Evolutionary conservation across 345 rosid genomes (phyloP).

Genomic region (Schrenkiella parvula): DNA sequence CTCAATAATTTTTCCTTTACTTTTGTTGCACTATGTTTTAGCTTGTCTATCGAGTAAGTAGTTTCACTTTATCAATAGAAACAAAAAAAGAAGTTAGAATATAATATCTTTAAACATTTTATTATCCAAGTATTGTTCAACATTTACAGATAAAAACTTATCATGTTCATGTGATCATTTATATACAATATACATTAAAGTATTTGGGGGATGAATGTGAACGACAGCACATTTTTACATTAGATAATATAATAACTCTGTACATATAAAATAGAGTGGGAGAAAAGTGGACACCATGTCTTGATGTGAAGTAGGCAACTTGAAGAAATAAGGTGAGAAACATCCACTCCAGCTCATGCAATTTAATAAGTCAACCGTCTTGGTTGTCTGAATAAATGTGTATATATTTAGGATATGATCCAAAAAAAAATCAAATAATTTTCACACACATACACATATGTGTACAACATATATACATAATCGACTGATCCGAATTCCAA

Average conservation of each 20-base stretch:
- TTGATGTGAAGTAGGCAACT: slow-evolving; percentile 20
- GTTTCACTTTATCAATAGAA: neutral
- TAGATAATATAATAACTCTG: neutral
- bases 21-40: neutral
- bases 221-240: slow-evolving; percentile 26
- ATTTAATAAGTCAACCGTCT: slow-evolving; percentile 24
- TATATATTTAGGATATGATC: neutral
- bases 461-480: neutral
- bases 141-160: neutral
- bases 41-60: neutral
- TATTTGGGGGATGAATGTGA: slow-evolving; percentile 18
- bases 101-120: neutral
- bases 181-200: neutral
- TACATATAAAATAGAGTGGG: neutral
- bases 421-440: too few species aligned
- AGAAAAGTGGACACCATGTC: slow-evolving; percentile 33
- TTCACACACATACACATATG: too few species aligned
- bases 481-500: neutral
- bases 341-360: slow-evolving; percentile 26
- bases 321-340: slow-evolving; percentile 18
- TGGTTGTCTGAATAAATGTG: slow-evolving; percentile 21
- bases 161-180: slow-evolving; percentile 17
- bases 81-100: neutral
- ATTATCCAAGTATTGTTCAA: neutral
- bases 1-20: neutral